Percentiles rank a stretch among this genome's conserved stretches.
Conservation (phyloP, 176 grass and related monocot genomes). For the Phoenix dactylifera region DNA sequence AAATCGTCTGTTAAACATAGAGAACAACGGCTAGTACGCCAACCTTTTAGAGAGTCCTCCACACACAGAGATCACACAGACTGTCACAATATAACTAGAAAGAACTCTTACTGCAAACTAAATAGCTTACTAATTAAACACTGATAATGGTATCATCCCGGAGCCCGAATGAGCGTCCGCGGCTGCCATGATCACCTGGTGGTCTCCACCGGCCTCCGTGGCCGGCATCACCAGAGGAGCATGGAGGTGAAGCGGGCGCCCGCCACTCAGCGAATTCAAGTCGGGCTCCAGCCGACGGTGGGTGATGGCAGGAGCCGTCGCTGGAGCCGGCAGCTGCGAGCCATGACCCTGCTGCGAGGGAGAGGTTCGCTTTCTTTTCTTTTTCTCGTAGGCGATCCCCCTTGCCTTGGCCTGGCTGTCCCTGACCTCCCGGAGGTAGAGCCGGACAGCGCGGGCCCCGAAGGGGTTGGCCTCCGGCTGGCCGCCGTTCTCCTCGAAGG, state of each 20-base stretch:
- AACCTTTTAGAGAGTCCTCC: too few species aligned
- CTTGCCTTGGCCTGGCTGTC: conserved; percentile 22
- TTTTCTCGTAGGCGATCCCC: conserved; percentile 24
- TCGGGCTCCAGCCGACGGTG: too few species aligned
- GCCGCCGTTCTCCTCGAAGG: conserved; percentile 79
- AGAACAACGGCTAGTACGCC: too few species aligned
- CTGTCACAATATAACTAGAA: too few species aligned
- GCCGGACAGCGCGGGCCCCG: conserved; percentile 50
- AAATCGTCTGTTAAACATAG: too few species aligned
- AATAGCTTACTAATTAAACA: conserved; percentile 7
- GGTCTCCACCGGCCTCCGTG: not conserved
- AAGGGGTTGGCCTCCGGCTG: conserved; percentile 63
- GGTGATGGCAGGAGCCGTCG: not conserved
- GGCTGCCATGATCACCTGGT: not conserved
- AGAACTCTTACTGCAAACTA: too few species aligned
- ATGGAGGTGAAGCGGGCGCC: not conserved
- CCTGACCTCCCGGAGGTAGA: conserved; percentile 59
- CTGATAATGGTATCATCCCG: conserved; percentile 7
- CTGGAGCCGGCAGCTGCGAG: not conserved
- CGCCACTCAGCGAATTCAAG: not conserved
- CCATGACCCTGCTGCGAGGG: not conserved
- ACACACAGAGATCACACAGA: too few species aligned
- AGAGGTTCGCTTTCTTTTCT: not conserved
- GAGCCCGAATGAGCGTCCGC: not conserved
- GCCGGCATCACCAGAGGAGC: not conserved